These are phyloP conservation scores for Phytopythium boreale DNA, from an alignment of 352 stramenopile genomes.

Conservation along the genomic window DNA sequence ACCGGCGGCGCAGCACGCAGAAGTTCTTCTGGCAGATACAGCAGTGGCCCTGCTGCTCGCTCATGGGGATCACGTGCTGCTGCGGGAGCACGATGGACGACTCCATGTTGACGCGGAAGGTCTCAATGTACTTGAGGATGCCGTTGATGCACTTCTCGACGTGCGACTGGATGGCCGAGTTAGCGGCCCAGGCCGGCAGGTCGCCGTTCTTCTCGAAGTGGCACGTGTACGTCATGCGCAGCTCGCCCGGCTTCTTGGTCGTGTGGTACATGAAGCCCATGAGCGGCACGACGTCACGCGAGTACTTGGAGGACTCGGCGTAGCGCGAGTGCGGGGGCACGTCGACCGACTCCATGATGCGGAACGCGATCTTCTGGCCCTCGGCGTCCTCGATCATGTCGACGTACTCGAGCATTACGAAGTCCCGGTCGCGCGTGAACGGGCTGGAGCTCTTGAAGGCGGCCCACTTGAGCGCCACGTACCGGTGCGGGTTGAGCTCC, in stretches of 20 bases:
- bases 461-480: conserved; percentile 84
- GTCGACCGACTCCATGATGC: conserved; percentile 83
- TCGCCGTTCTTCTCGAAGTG: conserved; percentile 86
- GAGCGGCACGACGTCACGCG: conserved; percentile 71
- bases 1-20: conserved; percentile 59
- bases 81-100: conserved; percentile 67
- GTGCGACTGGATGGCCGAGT: conserved; percentile 84
- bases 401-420: conserved; percentile 86
- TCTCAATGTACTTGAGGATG: conserved; percentile 86
- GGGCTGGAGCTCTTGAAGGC: conserved; percentile 82
- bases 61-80: conserved; percentile 65
- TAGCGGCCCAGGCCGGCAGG: conserved; percentile 76
- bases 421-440: conserved; percentile 77
- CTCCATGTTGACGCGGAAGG: conserved; percentile 61
- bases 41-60: conserved; percentile 71
- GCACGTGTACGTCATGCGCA: conserved; percentile 86
- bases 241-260: conserved; percentile 70
- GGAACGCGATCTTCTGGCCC: conserved; percentile 79
- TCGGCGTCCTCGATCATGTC: conserved; percentile 87
- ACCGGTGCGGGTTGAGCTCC: conserved; percentile 58
- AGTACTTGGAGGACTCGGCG: conserved; percentile 61
- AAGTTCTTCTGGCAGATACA: conserved; percentile 77
- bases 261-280: conserved; percentile 89
- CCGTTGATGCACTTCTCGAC: conserved; percentile 85
- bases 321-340: conserved; percentile 48